These are phyloP conservation scores for Mrakia gelida DNA, from an alignment of 768 basidiomycete genomes.

Conservation along the genomic window DNA sequence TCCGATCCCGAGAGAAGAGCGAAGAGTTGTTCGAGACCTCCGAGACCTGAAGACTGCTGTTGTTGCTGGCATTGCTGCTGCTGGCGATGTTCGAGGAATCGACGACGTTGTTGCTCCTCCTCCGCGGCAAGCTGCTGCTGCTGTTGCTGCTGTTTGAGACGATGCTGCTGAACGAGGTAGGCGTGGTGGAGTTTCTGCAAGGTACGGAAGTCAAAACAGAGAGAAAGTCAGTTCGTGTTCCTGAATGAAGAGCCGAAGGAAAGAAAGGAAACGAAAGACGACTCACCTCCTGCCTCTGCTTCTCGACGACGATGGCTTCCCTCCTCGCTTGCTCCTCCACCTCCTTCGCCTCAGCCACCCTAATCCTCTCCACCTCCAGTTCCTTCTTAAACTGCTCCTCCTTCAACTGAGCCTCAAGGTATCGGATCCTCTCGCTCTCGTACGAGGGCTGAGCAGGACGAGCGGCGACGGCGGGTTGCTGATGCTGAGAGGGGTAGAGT, in stretches of 20 bases:
- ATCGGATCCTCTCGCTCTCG: neutral
- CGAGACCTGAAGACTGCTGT: neutral
- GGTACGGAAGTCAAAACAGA: neutral
- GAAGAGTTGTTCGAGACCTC: conserved; percentile 3
- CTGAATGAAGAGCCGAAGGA: too few species aligned
- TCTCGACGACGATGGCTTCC: too few species aligned
- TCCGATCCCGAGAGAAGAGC: neutral
- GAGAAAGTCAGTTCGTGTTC: too few species aligned
- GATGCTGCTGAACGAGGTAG: neutral
- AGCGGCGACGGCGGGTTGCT: too few species aligned
- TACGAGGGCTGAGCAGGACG: neutral
- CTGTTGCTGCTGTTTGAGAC: neutral
- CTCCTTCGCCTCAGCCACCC: neutral
- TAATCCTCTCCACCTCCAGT: neutral
- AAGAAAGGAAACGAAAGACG: neutral
- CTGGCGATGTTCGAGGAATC: neutral
- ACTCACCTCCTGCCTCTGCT: conserved; percentile 4
- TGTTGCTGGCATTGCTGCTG: neutral
- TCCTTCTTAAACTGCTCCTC: neutral
- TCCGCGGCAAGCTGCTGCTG: neutral
- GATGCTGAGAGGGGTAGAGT: neutral
- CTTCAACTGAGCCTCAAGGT: neutral
- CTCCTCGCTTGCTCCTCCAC: too few species aligned
- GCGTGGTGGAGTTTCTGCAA: neutral
- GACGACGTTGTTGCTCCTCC: neutral